Percentiles rank a stretch among this genome's conserved stretches.
phyloP scores from a whole-genome alignment of 371 early-diverging fungal genomes.

The Mortierella sp. region DNA sequence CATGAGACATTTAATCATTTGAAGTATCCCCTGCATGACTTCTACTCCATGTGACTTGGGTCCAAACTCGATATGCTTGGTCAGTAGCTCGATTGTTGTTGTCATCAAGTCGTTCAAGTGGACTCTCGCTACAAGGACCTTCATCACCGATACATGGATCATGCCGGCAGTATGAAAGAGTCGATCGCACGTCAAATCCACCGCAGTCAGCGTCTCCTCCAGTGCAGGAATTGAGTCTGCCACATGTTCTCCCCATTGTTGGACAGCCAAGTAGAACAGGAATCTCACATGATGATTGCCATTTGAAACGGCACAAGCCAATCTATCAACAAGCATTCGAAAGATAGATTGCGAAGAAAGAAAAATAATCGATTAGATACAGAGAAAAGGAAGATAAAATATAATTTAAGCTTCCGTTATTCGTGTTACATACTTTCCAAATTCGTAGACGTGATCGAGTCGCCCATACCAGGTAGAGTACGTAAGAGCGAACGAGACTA shows the following conservation, averaged over 20 bases:
- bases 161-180: slow-evolving; percentile 51
- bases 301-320: slow-evolving; percentile 37
- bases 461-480: slow-evolving; percentile 45
- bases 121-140: slow-evolving; percentile 29
- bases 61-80: slow-evolving; percentile 50
- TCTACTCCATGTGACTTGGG: slow-evolving; percentile 50
- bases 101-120: slow-evolving; percentile 44
- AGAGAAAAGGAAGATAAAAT: too few relatives aligned
- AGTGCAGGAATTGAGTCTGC: slow-evolving; percentile 34
- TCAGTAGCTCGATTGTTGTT: slow-evolving; percentile 33
- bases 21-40: slow-evolving; percentile 49
- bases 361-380: neutral
- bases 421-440: slow-evolving; percentile 40
- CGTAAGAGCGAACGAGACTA: slow-evolving; percentile 47
- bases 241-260: slow-evolving; percentile 56
- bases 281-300: slow-evolving; percentile 42
- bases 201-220: slow-evolving; percentile 44
- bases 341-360: neutral
- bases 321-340: neutral
- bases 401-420: neutral
- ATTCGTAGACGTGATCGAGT: slow-evolving; percentile 44
- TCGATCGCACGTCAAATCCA: slow-evolving; percentile 47
- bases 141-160: slow-evolving; percentile 47
- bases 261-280: slow-evolving; percentile 43
- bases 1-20: slow-evolving; percentile 48